Base-by-base conservation (phyloP, 805 yeast genomes). In the Hanseniaspora thailandica region DNA sequence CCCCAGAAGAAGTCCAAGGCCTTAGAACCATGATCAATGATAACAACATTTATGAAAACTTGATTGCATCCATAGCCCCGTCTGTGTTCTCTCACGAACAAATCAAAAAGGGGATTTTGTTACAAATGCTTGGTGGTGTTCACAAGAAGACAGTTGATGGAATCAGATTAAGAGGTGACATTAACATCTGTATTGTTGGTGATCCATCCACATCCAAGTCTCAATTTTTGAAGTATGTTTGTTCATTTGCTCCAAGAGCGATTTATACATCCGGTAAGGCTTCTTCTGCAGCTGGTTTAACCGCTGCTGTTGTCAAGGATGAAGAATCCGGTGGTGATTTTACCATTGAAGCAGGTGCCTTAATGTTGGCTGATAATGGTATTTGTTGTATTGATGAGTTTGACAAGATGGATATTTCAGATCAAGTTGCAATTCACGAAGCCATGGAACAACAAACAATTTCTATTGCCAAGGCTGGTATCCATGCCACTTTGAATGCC, bases 371-470 rank as follows among this genome's bases (percentile, higher is more conserved):
- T 1, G 98, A 93, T 69, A 93, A 90, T 64, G 98, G 98, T 57
- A 86, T 93, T 57, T 93, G 98, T 76, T 94, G 96, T 62, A 93
- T 93, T 67, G 98, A 93, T 67, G 98, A 93, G 71, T 93, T 93
- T 62, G 98, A 93, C 66, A 93, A 93, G 72, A 93, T 93, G 98
- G 97, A 90, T 67, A 68, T 89, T 41, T 69, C 81, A 1, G 97
- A 93, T 69, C 97, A 93, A 70, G 97, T 93, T 53, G 97, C 97
- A 3, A 90, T 93, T 71, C 98, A 93, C 71, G 98, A 93, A 71
- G 98, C 97, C 23, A 93, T 93, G 98, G 98, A 93, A 75, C 98
- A 93, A 70, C 98, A 93, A 69, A 93, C 98, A 0, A 93, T 93
- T 59, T 89, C 97, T 15, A 93, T 93, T 63, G 97, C 98, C 10